phyloP scores from a whole-genome alignment of 768 basidiomycete species.

The Russula vinacea region DNA sequence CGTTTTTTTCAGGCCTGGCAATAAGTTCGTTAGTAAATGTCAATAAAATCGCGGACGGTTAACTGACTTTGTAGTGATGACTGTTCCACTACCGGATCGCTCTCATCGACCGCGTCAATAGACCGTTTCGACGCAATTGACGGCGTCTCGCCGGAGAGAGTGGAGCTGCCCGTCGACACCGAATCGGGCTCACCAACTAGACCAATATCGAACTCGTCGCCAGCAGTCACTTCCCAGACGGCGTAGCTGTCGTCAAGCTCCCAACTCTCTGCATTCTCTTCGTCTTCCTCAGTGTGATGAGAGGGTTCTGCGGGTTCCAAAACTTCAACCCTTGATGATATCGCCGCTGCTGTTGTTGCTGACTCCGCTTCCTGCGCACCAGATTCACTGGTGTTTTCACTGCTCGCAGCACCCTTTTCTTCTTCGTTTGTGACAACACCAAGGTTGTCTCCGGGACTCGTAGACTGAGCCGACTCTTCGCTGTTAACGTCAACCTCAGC shows the following conservation, averaged over 20 bases:
- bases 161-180: conserved; percentile 23
- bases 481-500: conserved; percentile 14
- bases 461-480: conserved; percentile 8
- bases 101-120: conserved; percentile 16
- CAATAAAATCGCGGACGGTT: background rate
- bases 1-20: conserved; percentile 20
- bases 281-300: conserved; percentile 11
- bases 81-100: background rate
- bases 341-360: conserved; percentile 2
- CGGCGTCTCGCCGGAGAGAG: conserved; percentile 15
- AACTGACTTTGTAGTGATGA: conserved; percentile 22
- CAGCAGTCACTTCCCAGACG: conserved; percentile 16
- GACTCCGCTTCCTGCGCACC: conserved; percentile 1
- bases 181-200: conserved; percentile 19
- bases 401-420: conserved; percentile 1
- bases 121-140: conserved; percentile 23
- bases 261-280: conserved; percentile 24
- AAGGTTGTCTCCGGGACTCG: background rate
- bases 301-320: background rate
- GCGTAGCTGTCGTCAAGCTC: conserved; percentile 25
- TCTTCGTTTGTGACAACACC: background rate
- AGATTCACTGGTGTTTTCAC: background rate
- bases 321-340: conserved; percentile 1
- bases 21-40: conserved; percentile 5
- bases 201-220: conserved; percentile 16